Conservation (phyloP, 1,284 basidiomycete species). For the Melanopsichium pennsylvanicum region DNA sequence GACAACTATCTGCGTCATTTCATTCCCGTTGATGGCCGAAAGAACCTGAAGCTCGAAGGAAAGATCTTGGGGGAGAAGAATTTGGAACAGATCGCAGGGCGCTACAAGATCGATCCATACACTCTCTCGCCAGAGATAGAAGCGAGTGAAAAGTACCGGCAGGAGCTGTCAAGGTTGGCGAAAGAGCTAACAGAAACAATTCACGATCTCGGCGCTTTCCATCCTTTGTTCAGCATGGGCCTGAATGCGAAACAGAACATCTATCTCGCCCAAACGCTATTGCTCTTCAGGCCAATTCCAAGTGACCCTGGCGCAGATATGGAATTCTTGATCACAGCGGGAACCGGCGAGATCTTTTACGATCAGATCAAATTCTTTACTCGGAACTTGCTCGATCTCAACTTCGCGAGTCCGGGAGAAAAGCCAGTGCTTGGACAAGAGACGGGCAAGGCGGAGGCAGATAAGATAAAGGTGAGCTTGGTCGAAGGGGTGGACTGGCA, state of each 20-base stretch:
- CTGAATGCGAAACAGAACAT: conserved; percentile 6
- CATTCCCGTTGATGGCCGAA: conserved; percentile 3
- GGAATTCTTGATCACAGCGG: conserved; percentile 21
- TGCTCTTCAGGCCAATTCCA: neutral
- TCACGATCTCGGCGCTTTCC: conserved; percentile 21
- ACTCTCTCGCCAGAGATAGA: neutral
- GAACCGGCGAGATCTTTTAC: conserved; percentile 21
- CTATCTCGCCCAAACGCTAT: conserved; percentile 21
- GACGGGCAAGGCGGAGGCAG: neutral
- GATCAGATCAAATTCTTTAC: conserved; percentile 22
- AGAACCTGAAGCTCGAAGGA: neutral
- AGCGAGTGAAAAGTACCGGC: neutral
- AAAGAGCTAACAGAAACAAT: conserved; percentile 16
- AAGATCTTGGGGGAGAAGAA: neutral
- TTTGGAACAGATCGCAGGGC: neutral
- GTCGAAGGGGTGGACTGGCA: conserved; percentile 33
- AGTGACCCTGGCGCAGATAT: neutral
- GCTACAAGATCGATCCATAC: conserved; percentile 16
- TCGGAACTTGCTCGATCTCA: conserved; percentile 8
- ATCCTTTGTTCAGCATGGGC: conserved; percentile 23
- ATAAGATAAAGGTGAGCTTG: conserved; percentile 16
- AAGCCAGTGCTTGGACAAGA: neutral
- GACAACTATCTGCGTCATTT: conserved; percentile 35
- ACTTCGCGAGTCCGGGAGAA: too few relatives aligned
- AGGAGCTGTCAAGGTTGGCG: conserved; percentile 5